Conservation (phyloP, 345 rosid species). For the Gossypioides kirkii region DNA sequence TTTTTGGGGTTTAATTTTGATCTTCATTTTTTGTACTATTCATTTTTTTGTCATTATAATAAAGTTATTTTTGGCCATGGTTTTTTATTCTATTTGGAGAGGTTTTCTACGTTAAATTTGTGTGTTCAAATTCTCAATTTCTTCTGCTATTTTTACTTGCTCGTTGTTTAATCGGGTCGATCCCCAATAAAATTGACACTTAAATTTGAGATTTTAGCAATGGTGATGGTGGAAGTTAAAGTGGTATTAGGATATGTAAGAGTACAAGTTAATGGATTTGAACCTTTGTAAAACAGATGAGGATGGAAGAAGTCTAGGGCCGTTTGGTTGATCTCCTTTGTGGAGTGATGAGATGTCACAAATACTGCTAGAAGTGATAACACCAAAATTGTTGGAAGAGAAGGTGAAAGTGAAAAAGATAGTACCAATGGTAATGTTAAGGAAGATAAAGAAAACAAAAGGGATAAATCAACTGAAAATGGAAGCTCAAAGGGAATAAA, state of each 20-base stretch:
- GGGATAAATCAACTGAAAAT: slow-evolving; percentile 16
- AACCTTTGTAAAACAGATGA: slow-evolving; percentile 66
- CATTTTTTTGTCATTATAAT: too few relatives aligned
- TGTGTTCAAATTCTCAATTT: too few relatives aligned
- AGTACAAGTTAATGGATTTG: slow-evolving; percentile 54
- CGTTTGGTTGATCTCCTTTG: slow-evolving; percentile 10
- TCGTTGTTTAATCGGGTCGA: too few relatives aligned
- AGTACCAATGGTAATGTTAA: slow-evolving; percentile 13
- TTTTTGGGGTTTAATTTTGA: too few relatives aligned
- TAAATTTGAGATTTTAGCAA: slow-evolving; percentile 20
- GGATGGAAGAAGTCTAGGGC: slow-evolving; percentile 43
- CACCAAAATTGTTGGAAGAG: slow-evolving; percentile 26
- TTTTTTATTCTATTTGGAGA: too few relatives aligned
- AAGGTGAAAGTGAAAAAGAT: slow-evolving; percentile 33
- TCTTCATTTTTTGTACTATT: too few relatives aligned
- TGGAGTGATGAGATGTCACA: neutral
- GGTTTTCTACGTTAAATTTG: too few relatives aligned
- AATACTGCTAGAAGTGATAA: neutral
- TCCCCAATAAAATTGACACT: slow-evolving; percentile 32
- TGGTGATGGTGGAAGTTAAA: slow-evolving; percentile 23
- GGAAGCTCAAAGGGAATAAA: slow-evolving; percentile 6
- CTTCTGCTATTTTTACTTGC: too few relatives aligned
- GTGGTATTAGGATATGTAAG: slow-evolving; percentile 38
- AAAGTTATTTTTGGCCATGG: too few relatives aligned
- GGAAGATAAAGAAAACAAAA: neutral